Evolutionary conservation across 331 rosid species (phyloP), one percentile per base, ranked within the genome.

Genomic region (Acacia concinna): DNA sequence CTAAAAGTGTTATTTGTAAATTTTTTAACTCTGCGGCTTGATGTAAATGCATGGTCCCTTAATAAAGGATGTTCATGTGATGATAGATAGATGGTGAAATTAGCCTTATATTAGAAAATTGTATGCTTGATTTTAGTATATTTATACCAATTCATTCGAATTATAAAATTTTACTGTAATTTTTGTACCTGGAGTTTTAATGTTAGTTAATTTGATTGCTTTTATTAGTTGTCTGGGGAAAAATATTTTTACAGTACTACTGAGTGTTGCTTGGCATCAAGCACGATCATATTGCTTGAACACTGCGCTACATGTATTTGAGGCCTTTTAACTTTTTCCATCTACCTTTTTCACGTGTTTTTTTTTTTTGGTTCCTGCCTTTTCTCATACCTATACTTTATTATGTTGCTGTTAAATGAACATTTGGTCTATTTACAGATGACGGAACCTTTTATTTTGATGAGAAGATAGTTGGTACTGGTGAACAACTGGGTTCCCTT

Each of bases 371-470:
- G 43, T 28, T 27, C 70, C 66, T 72, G 74, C 63, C 35, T 4
- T 37, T 82, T 8, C 72, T 71, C 43, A 32, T 70, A 25, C 66
- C 6, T 74, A 37, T 67, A 23, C 2, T 49, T 66, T 30, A 31
- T 51, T 37, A 47, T 27, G 47, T 23, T 56, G 44, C 54, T 72
- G 76, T 74, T 62, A 62, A 18, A 32, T 69, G 75, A 74, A 72
- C 23, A 9, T 76, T 17, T 73, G 51, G 41, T 74, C 10, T 56
- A 56, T 81, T 74, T 87, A 70, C 87, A 96, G 99, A 91, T 86
- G 98, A 96, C 60, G 99, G 97, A 5, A 82, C 92, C 67, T 84
- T 89, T 73, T 96, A 90, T 79, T 93, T 96, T 81, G 97, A 87
- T 30, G 99, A 93, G 83, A 93, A 90, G 86, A 79, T 74, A 63